Percentiles rank a stretch among this genome's conserved stretches.
phyloP scores from a whole-genome alignment of 164 flowering plant genomes.

The Annona squamosa region DNA sequence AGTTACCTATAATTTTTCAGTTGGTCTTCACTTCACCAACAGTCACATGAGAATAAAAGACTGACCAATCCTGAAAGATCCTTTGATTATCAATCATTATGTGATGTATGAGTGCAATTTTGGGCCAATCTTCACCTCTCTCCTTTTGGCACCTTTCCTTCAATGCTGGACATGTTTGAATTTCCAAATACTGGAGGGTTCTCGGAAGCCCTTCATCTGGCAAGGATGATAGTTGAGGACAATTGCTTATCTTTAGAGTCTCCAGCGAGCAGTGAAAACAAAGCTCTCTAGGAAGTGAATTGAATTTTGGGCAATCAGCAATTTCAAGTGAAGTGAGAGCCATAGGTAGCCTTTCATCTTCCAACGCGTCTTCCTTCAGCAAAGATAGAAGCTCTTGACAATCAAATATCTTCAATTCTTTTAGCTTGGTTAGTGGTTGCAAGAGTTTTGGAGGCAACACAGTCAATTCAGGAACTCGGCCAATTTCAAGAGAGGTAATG shows the following conservation, averaged over 20 bases:
- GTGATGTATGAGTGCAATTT: neutral
- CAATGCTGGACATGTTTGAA: neutral
- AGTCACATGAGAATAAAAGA: too few species aligned
- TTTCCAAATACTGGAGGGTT: neutral
- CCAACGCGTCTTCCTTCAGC: neutral
- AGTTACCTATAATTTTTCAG: too few species aligned
- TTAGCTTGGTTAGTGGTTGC: slow-evolving; percentile 6
- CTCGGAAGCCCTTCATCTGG: neutral
- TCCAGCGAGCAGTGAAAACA: too few species aligned
- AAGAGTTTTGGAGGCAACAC: slow-evolving; percentile 5
- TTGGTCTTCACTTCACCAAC: too few species aligned
- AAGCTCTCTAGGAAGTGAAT: too few species aligned
- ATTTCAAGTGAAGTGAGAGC: too few species aligned
- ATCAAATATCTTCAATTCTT: slow-evolving; percentile 7
- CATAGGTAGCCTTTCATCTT: too few species aligned
- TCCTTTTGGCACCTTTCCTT: neutral
- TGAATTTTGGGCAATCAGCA: too few species aligned
- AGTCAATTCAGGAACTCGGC: neutral
- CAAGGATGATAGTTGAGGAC: neutral
- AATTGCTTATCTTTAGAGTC: too few species aligned
- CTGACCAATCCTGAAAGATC: too few species aligned
- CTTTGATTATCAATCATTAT: too few species aligned
- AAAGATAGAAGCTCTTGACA: slow-evolving; percentile 9
- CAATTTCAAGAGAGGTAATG: slow-evolving; percentile 10
- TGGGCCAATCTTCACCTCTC: neutral